Percentiles rank a stretch among this genome's conserved stretches.
These are phyloP conservation scores for Quambalaria eucalypti DNA, from an alignment of 1,284 basidiomycete species.

Conservation along the genomic window DNA sequence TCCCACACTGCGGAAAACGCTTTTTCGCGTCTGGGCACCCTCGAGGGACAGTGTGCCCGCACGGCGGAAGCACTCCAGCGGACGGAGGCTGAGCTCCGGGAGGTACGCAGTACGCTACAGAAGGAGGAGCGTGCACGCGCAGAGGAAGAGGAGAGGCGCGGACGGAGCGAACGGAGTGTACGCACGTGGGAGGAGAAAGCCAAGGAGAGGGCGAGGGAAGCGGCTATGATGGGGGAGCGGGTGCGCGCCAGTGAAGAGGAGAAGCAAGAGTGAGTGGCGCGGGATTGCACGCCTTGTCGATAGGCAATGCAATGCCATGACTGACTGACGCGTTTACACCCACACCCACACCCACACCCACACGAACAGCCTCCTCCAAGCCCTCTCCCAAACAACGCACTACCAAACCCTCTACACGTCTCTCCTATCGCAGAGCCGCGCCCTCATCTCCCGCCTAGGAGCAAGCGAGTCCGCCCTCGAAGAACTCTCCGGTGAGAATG, in stretches of 20 bases:
- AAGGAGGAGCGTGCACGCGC: background rate
- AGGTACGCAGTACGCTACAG: no score
- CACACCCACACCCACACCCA: background rate
- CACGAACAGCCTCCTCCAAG: background rate
- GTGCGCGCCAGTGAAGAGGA: background rate
- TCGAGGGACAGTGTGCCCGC: no score
- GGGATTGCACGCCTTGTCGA: background rate
- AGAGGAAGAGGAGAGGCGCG: background rate
- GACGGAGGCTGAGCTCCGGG: no score
- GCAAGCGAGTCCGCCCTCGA: background rate
- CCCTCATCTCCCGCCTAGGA: background rate
- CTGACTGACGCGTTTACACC: no score
- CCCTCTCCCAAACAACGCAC: background rate
- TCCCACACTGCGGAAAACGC: no score
- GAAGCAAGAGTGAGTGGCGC: background rate
- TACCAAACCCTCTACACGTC: background rate
- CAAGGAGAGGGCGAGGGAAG: background rate
- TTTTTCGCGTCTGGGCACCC: background rate
- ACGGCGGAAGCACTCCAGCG: no score
- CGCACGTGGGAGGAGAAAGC: background rate
- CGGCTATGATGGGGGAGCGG: background rate
- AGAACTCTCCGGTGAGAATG: conserved; percentile 3
- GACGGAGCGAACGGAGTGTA: background rate
- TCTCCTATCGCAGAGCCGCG: background rate
- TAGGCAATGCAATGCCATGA: background rate